Evolutionary conservation across 306 rosid genomes (phyloP), one percentile per base, ranked within the genome.

Genomic region (Cucurbita moschata): DNA sequence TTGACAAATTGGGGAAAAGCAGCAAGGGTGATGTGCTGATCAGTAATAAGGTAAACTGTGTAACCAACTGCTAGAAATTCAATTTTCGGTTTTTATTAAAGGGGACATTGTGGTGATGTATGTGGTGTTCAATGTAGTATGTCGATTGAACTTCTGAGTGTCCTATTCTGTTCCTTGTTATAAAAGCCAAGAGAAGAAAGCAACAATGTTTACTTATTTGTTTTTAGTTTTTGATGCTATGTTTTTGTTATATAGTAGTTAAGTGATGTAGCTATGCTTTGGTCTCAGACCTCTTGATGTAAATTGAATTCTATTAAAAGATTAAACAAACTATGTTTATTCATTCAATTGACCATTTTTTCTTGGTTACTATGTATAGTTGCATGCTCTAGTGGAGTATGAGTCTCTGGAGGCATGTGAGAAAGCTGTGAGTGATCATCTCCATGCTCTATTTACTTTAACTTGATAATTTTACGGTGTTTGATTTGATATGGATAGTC

Each of bases 381-480:
- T 95, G 68, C 96, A 95, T 82, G 97, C 92, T 62, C 84, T 95
- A 21, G 90, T 95, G 83, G 96, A 95, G 87, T 95, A 85, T 21
- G 96, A 95, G 81, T 86, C 96, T 16, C 72, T 84, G 62, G 97
- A 91, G 75, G 92, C 97, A 79, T 90, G 93, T 73, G 97, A 95
- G 83, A 91, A 83, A 81, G 99, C 97, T 77, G 99, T 91, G 79
- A 89, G 97, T 88, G 35, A 73, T 72, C 74, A 10, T 55, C 52
- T 80, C 26, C 49, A 35, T 68, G 51, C 26, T 38, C 23, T 8
- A 39, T 21, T 73, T 56, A 10, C 19, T 40, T 50, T 8, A 69
- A 49, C 26, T 13, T 54, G 0, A 13, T 77, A 44, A 82, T 76
- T 16, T 30, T 50, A 5, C 19, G 3, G 1, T 46, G 13, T 12